These are phyloP conservation scores for Artemisia tridentata DNA, from an alignment of 129 eudicot species.

Conservation along the genomic window DNA sequence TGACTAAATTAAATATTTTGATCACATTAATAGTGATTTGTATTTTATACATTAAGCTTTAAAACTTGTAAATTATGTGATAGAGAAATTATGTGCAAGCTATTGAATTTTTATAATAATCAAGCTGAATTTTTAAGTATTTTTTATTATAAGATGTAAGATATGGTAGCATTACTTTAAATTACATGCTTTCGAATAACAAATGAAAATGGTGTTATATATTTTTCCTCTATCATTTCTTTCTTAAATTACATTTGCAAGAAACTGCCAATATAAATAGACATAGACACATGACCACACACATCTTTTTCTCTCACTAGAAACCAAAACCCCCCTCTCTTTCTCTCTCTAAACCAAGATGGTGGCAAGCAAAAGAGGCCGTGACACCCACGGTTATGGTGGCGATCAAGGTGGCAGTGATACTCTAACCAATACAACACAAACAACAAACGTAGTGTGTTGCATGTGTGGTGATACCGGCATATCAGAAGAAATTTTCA, in stretches of 20 bases:
- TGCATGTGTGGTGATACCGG: conserved; percentile 93
- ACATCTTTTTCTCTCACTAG: conserved; percentile 10
- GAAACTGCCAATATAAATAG: conserved; percentile 8
- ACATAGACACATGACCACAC: background rate
- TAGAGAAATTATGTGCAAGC: no score
- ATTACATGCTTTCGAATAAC: no score
- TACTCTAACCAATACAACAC: background rate
- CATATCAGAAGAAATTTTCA: conserved; percentile 54
- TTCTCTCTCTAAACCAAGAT: conserved; percentile 33
- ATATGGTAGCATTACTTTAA: no score
- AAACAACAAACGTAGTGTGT: conserved; percentile 44
- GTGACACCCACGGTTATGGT: background rate
- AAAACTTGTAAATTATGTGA: no score
- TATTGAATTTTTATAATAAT: no score
- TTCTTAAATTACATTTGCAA: background rate
- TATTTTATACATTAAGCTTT: no score
- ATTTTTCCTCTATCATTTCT: no score
- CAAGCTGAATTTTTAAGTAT: no score
- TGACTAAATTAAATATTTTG: no score
- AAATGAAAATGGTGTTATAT: no score
- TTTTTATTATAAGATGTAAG: no score
- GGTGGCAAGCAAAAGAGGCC: conserved; percentile 37
- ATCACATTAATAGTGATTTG: no score
- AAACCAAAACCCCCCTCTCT: background rate
- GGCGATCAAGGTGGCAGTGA: conserved; percentile 4